Evolutionary conservation across 345 rosid genomes (phyloP).

Genomic region (Dovyalis caffra): DNA sequence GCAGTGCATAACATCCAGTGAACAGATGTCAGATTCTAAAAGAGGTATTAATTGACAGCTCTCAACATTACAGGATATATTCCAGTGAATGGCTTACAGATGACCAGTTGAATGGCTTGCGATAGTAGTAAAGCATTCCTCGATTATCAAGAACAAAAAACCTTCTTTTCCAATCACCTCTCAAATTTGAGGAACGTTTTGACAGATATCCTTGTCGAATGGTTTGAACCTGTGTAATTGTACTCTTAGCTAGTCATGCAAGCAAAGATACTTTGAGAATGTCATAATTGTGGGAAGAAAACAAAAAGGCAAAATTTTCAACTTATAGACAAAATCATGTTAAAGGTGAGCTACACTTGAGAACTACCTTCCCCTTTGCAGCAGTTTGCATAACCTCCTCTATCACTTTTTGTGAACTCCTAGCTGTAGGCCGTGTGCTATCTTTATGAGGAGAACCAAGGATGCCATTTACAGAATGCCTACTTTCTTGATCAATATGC

Average conservation of each 20-base stretch:
- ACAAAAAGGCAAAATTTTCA: background rate
- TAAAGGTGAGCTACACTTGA: background rate
- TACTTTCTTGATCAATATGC: slow-evolving; percentile 60
- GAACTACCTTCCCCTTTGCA: slow-evolving; percentile 59
- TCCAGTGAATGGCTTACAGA: slow-evolving; percentile 44
- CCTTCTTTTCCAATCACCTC: slow-evolving; percentile 84
- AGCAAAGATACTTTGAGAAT: background rate
- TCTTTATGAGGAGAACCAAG: slow-evolving; percentile 42
- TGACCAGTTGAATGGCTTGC: slow-evolving; percentile 62
- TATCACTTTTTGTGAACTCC: slow-evolving; percentile 66
- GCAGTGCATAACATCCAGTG: slow-evolving; percentile 15
- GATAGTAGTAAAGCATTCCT: slow-evolving; percentile 79
- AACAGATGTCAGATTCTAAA: background rate
- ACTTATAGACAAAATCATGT: background rate
- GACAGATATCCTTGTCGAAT: slow-evolving; percentile 79
- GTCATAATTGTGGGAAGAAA: background rate
- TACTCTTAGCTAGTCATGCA: slow-evolving; percentile 1
- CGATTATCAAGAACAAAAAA: slow-evolving; percentile 81
- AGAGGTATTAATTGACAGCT: background rate
- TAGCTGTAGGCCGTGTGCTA: slow-evolving; percentile 35
- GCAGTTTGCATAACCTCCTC: slow-evolving; percentile 82
- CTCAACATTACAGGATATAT: slow-evolving; percentile 11
- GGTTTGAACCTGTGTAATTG: slow-evolving; percentile 58
- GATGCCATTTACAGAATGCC: slow-evolving; percentile 27
- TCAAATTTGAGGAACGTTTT: slow-evolving; percentile 79